Evolutionary conservation across 225 moss, liverwort and hornwort genomes (phyloP).

Genomic region (Thuidium tamariscinum): DNA sequence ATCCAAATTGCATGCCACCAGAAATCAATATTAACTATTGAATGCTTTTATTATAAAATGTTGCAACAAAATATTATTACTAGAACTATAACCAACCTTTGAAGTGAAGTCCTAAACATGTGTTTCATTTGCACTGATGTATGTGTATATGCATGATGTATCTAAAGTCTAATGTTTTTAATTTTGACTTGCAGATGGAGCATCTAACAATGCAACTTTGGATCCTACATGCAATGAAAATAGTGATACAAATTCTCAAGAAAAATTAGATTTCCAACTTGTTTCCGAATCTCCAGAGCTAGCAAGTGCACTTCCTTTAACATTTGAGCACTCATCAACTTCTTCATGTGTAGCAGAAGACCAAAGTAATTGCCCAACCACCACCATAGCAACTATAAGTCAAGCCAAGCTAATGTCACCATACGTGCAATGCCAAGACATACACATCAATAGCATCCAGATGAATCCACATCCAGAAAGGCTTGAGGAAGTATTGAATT

Average conservation of each 20-base stretch:
- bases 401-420: conserved; percentile 1
- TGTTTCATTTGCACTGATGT: background rate
- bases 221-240: background rate
- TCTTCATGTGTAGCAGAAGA: background rate
- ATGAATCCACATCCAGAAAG: background rate
- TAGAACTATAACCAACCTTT: background rate
- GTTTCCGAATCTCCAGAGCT: background rate
- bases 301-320: background rate
- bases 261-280: background rate
- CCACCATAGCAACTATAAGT: background rate
- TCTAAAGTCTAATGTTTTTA: background rate
- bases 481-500: background rate
- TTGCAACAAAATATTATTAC: background rate
- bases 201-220: background rate
- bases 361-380: background rate
- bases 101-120: background rate
- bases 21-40: background rate
- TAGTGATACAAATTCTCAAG: background rate
- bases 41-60: background rate
- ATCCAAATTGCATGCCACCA: background rate
- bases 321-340: background rate
- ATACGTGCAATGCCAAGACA: background rate
- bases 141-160: background rate
- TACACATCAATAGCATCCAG: background rate
- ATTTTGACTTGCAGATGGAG: background rate